phyloP scores from a whole-genome alignment of 495 filamentous ascomycete species.

The Aspergillus carlsbadensis region DNA sequence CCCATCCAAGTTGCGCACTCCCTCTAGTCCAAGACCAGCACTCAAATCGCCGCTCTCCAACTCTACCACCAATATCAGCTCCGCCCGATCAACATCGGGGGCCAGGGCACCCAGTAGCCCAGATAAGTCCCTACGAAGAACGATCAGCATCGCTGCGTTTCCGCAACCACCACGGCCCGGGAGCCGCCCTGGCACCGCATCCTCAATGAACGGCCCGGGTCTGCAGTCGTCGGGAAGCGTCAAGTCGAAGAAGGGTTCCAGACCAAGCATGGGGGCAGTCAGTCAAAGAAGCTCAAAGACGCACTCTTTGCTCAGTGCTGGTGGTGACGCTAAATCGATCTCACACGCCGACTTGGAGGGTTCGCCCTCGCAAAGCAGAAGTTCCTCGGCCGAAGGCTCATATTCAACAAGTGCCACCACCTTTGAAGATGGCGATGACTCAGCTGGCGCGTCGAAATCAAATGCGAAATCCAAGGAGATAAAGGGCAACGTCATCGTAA shows the following conservation, averaged over 20 bases:
- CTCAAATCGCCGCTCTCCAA: slow-evolving; percentile 51
- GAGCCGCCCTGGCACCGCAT: slow-evolving; percentile 45
- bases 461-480: slow-evolving; percentile 53
- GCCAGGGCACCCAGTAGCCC: slow-evolving; percentile 39
- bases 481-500: slow-evolving; percentile 96
- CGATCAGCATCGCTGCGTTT: slow-evolving; percentile 87
- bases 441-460: slow-evolving; percentile 33
- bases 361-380: slow-evolving; percentile 83
- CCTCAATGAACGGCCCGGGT: slow-evolving; percentile 33
- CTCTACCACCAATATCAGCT: slow-evolving; percentile 39
- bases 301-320: slow-evolving; percentile 76
- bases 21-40: slow-evolving; percentile 58
- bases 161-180: slow-evolving; percentile 78
- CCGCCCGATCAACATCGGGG: slow-evolving; percentile 41
- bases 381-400: slow-evolving; percentile 84
- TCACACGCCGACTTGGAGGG: slow-evolving; percentile 64
- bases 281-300: slow-evolving; percentile 55
- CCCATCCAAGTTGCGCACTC: slow-evolving; percentile 60
- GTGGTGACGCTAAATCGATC: slow-evolving; percentile 71
- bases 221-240: slow-evolving; percentile 26
- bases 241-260: slow-evolving; percentile 36
- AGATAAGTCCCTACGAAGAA: slow-evolving; percentile 72
- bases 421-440: slow-evolving; percentile 63
- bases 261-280: slow-evolving; percentile 41
- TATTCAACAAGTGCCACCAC: slow-evolving; percentile 88